Base-by-base conservation (phyloP, 352 stramenopile genomes). In the Nothophytophthora sp. region DNA sequence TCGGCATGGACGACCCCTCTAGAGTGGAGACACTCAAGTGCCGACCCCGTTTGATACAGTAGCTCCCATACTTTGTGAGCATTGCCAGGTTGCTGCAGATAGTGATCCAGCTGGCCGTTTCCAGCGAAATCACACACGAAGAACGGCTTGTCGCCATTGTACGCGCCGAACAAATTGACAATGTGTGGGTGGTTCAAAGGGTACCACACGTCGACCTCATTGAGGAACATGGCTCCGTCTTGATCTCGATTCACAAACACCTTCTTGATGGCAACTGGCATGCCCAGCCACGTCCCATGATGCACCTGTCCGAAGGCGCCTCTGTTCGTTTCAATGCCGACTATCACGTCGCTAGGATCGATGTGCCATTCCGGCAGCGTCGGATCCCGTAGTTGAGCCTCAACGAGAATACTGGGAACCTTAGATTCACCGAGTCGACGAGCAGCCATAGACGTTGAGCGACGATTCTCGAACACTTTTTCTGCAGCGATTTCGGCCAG, bases 261-360 rank as follows among this genome's bases (percentile, higher is more conserved):
- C 8, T 25, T 29, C 32, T 70, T 70, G 23, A 70, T 36, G 0
- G 55, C 60, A 11, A 70, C 38, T 0, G 23, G 33, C 20, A 47
- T 32, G 27, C 50, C 55, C 1, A 42, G 47, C 54, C 46, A 60
- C 33, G 34, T 50, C 9, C 54, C 60, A 1, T 16, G 37, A 16
- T 52, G 19, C 10, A 49, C 42, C 4, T 48, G 58, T 7, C 43
- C 60, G 30, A 51, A 65, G 1, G 48, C 24, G 6, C 60, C 60
- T 15, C 11, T 0, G 16, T 5, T 15, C 11, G 29, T 23, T 29
- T 7, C 2, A 3, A 29, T 20, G 1, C 5, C 1, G 2, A 1
- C 4, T 7, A 2, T 22, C n/a, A 42, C 18, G 15, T 23, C 35
- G 12, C 22, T 16, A 8, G 4, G 3, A 25, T 20, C 35, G 12